Evolutionary conservation across 768 basidiomycete genomes (phyloP), one percentile per base, ranked within the genome.

Genomic region (Candolleomyces efflorescens): DNA sequence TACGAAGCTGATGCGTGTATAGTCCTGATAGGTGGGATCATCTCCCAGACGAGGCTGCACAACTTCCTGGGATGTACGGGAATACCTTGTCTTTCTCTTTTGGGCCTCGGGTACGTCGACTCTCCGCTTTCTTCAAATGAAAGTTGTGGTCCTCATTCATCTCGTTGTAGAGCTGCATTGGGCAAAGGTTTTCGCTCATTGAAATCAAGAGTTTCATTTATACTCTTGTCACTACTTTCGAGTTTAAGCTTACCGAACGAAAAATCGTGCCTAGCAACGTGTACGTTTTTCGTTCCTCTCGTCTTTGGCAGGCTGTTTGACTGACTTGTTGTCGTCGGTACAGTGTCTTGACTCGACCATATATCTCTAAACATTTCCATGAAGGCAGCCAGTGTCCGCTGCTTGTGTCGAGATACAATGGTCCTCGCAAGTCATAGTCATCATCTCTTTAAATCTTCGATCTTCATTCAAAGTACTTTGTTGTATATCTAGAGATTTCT

Each of bases 1-100:
- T 27, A 53, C 12, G n/a, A 18, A 15, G 3, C 32, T 15, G 22
- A 36, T 46, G 9, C 7, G 36, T 26, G 27, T 59, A 4, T 59
- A 92, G 92, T 39, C 91, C 91, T 2, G 89, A 93, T 59, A 78
- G 91, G 23, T 94, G 91, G 91, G 81, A 89, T 64, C 75, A 82
- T 60, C 79, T 92, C 0, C 87, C 92, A 0, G 86, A 91, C 59
- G 72, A 76, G n/a, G 90, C 80, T 2, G 63, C 70, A n/a, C 72
- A 76, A n/a, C 72, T 84, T 38, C 91, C 90, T 18, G 90, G 91
- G 1, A 66, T 90, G 36, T 90, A 83, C 66, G 79, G 83, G 23
- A 87, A 89, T 64, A 79, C 83, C 0, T 70, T 92, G 43, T 84
- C 86, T 0, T 93, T 93, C 66, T 92, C 90, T 12, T 85, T 87